Percentiles rank a stretch among this genome's conserved stretches.
Conservation (phyloP, 2,329 filamentous ascomycete species). For the Cladosporium sp. region DNA sequence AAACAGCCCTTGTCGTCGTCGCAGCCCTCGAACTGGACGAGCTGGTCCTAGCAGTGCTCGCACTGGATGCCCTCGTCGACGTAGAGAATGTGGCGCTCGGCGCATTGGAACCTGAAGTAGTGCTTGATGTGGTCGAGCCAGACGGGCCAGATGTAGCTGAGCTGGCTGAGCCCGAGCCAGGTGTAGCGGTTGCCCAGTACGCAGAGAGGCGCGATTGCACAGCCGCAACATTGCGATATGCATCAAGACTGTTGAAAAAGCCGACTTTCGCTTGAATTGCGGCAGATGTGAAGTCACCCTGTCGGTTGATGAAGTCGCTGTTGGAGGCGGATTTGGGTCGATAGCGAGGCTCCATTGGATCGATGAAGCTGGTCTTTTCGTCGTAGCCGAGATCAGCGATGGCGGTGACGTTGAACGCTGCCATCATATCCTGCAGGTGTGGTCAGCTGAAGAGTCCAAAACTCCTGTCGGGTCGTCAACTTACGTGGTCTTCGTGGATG, state of each 20-base stretch:
- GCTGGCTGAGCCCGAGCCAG: not conserved
- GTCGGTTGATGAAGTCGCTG: not conserved
- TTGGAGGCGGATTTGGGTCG: constrained; percentile 21
- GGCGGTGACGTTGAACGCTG: constrained; percentile 40
- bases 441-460: too few species aligned
- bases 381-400: constrained; percentile 31
- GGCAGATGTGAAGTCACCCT: constrained; percentile 16
- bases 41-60: not conserved
- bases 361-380: constrained; percentile 25
- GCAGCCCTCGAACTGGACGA: not conserved
- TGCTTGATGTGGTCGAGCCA: not conserved
- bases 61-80: not conserved
- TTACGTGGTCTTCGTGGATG: constrained; percentile 39
- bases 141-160: not conserved
- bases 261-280: constrained; percentile 29
- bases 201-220: constrained; percentile 28
- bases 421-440: constrained; percentile 36
- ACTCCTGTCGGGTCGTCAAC: not conserved
- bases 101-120: not conserved
- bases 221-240: constrained; percentile 25
- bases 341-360: constrained; percentile 20
- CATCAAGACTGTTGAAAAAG: constrained; percentile 30
- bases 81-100: not conserved
- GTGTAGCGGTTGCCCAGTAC: constrained; percentile 22
- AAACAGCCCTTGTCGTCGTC: not conserved